A percentile compares a stretch with the other conserved stretches of the same genome.
phyloP scores from a whole-genome alignment of 1,284 basidiomycete genomes.

The Trametes hirsuta region DNA sequence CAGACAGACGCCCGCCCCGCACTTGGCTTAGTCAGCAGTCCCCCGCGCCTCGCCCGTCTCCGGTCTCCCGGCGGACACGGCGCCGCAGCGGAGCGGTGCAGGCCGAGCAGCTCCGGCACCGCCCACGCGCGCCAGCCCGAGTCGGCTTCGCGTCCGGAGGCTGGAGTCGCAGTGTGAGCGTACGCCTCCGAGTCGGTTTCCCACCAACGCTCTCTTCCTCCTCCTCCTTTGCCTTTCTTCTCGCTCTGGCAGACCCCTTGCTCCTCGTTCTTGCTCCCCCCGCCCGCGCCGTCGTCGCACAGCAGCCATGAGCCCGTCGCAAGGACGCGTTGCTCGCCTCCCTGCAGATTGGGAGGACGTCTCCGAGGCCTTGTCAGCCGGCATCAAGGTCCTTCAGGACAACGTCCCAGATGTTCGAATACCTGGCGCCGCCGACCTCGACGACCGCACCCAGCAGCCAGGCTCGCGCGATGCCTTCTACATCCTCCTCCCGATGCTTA shows the following conservation, averaged over 20 bases:
- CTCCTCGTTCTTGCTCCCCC: constrained; percentile 8
- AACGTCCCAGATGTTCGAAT: constrained; percentile 26
- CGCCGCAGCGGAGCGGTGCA: constrained; percentile 23
- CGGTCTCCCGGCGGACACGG: background rate
- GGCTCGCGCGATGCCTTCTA: constrained; percentile 58
- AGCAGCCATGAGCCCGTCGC: constrained; percentile 24
- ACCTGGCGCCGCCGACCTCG: constrained; percentile 25
- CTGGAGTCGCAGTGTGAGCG: background rate
- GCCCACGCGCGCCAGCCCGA: background rate
- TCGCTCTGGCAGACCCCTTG: background rate
- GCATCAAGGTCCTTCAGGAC: constrained; percentile 31
- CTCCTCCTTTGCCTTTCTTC: constrained; percentile 2
- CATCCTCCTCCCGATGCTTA: constrained; percentile 88
- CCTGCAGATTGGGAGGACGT: constrained; percentile 23
- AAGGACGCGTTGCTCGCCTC: constrained; percentile 13
- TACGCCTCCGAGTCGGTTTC: constrained; percentile 13
- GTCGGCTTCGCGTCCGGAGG: background rate
- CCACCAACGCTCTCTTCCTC: constrained; percentile 14
- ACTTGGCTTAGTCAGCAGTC: background rate
- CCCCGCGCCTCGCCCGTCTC: background rate
- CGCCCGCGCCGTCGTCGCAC: background rate
- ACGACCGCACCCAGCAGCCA: constrained; percentile 28
- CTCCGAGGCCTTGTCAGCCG: constrained; percentile 23
- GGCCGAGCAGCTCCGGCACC: constrained; percentile 7
- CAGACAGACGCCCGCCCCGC: background rate